Evolutionary conservation across 169 alveolate species (phyloP).

Genomic region (Toxoplasma gondii): DNA sequence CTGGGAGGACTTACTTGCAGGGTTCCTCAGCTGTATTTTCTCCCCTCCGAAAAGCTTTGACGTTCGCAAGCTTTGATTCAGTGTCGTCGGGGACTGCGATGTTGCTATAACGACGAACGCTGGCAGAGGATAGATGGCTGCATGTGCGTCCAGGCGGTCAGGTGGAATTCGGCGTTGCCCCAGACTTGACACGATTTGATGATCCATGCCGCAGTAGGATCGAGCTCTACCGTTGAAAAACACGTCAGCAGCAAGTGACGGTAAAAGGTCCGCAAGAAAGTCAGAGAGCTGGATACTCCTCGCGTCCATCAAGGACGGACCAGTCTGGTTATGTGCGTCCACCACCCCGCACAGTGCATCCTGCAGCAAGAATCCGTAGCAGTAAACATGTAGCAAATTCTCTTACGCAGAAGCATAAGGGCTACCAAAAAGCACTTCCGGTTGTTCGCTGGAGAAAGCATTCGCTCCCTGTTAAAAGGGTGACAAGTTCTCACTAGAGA

Average conservation of each 20-base stretch:
- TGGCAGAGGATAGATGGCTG: neutral
- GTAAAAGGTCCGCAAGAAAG: neutral
- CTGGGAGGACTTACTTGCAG: neutral
- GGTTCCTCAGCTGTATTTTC: neutral
- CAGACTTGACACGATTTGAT: neutral
- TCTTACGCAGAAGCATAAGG: too few species aligned
- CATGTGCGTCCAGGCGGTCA: neutral
- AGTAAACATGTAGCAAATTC: too few species aligned
- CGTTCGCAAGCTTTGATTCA: neutral
- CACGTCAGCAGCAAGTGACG: constrained; percentile 25
- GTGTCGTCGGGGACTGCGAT: neutral
- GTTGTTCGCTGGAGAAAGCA: too few species aligned
- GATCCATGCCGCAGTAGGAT: neutral
- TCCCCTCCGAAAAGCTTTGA: constrained; percentile 22
- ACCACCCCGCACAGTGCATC: constrained; percentile 13
- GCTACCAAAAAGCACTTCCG: too few species aligned
- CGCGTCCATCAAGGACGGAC: neutral
- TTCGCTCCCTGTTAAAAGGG: too few species aligned
- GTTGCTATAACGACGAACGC: constrained; percentile 6
- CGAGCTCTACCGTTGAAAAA: neutral
- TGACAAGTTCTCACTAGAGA: too few species aligned
- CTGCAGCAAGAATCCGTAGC: neutral
- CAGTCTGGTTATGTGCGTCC: neutral
- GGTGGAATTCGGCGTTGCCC: neutral
- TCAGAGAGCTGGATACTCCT: constrained; percentile 29